These are phyloP conservation scores for Leptographium radiaticola DNA, from an alignment of 2,329 filamentous ascomycete genomes.

Conservation along the genomic window DNA sequence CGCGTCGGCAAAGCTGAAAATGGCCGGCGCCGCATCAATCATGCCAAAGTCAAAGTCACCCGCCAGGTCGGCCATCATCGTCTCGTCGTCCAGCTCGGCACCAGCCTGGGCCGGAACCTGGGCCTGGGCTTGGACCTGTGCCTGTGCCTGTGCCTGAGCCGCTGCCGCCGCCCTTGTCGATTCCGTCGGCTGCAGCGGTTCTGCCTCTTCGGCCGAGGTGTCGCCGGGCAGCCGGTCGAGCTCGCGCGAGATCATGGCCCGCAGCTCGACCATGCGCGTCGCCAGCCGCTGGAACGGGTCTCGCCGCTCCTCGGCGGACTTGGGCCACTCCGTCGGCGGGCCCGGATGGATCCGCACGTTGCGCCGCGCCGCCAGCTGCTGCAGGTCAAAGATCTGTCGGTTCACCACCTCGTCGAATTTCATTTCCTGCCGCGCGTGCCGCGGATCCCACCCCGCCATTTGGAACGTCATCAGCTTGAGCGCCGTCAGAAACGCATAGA, in stretches of 20 bases:
- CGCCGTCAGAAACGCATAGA: slow-evolving; percentile 31
- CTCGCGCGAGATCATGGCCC: slow-evolving; percentile 7
- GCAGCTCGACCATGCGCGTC: slow-evolving; percentile 10
- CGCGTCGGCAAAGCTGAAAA: slow-evolving; percentile 11
- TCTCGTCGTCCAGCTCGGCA: neutral
- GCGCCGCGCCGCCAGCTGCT: slow-evolving; percentile 14
- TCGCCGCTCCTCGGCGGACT: neutral
- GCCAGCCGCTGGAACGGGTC: slow-evolving; percentile 12
- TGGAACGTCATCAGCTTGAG: slow-evolving; percentile 33
- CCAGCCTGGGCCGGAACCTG: too few relatives aligned
- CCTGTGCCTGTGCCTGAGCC: too few relatives aligned
- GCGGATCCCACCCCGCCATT: slow-evolving; percentile 32
- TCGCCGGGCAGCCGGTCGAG: slow-evolving; percentile 5
- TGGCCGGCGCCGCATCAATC: neutral
- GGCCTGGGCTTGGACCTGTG: too few relatives aligned
- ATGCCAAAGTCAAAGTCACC: neutral
- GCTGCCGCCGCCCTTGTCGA: neutral
- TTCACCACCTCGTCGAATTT: slow-evolving; percentile 19
- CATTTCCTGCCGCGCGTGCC: slow-evolving; percentile 23
- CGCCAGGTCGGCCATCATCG: neutral
- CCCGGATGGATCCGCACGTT: neutral
- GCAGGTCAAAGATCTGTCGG: slow-evolving; percentile 18
- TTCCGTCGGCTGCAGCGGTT: too few relatives aligned
- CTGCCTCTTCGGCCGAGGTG: too few relatives aligned
- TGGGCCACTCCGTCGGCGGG: too few relatives aligned